These are phyloP conservation scores for Salmacisia buchloeana DNA, from an alignment of 1,284 basidiomycete genomes.

Conservation along the genomic window DNA sequence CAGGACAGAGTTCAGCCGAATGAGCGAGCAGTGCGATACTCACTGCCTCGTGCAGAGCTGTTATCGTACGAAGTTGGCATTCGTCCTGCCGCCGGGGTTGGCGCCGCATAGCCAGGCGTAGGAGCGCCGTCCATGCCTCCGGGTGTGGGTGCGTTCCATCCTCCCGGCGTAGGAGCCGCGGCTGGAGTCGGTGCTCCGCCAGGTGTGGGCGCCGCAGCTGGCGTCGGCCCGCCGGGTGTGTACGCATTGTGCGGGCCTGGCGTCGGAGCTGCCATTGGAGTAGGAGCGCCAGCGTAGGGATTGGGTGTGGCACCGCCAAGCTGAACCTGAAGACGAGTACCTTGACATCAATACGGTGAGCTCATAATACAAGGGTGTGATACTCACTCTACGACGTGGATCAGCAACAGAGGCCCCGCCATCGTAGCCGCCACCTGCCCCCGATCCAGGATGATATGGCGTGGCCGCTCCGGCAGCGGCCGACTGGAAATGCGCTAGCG, in stretches of 20 bases:
- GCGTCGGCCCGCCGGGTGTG: not conserved
- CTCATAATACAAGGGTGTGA: conserved; percentile 1
- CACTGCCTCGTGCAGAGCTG: not conserved
- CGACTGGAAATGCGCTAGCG: not conserved
- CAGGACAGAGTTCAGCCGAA: not conserved
- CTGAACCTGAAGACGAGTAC: no score
- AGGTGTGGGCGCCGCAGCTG: not conserved
- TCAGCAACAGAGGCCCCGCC: conserved; percentile 4
- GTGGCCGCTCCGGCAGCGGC: not conserved
- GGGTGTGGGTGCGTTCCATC: not conserved
- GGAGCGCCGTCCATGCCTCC: not conserved
- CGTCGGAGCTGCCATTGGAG: conserved; percentile 18
- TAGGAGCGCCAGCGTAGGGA: conserved; percentile 35
- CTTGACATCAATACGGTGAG: not conserved
- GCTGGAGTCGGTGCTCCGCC: not conserved
- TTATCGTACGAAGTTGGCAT: not conserved
- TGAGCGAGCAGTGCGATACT: not conserved
- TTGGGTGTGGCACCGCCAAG: conserved; percentile 13
- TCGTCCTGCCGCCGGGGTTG: not conserved
- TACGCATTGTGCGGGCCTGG: not conserved
- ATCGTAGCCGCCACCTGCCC: conserved; percentile 29
- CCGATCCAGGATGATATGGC: conserved; percentile 6
- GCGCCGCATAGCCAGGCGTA: conserved; percentile 1
- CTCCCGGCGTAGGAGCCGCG: not conserved
- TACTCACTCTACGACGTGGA: conserved; percentile 15